These are phyloP conservation scores for Zoysia matrella DNA, from an alignment of 202 grass and related monocot genomes.

Conservation along the genomic window DNA sequence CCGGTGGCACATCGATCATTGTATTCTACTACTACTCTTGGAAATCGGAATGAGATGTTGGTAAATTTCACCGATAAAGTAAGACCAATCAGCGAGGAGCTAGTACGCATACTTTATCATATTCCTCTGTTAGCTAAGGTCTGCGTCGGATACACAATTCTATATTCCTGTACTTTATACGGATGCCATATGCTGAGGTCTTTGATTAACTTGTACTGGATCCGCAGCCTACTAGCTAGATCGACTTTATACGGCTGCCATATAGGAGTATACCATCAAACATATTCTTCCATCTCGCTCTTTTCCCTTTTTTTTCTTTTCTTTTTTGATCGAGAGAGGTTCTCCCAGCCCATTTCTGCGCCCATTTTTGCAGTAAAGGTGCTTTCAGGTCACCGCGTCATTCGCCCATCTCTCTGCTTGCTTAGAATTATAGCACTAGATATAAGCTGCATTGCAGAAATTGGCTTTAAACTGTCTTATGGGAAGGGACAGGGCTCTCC, in stretches of 20 bases:
- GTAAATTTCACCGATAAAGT: constrained; percentile 32
- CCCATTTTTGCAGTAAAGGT: not conserved
- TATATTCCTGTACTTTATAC: constrained; percentile 8
- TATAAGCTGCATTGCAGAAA: not conserved
- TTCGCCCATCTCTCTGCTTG: not conserved
- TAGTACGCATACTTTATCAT: constrained; percentile 12
- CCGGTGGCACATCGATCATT: not conserved
- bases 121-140: constrained; percentile 15
- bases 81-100: not conserved
- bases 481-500: constrained; percentile 42
- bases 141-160: constrained; percentile 10
- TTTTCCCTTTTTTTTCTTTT: not conserved
- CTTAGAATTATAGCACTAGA: not conserved
- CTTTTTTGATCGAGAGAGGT: not conserved
- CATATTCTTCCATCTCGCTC: not conserved
- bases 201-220: not conserved
- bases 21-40: not conserved
- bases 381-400: not conserved
- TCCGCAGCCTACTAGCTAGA: constrained; percentile 9
- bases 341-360: not conserved
- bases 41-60: constrained; percentile 15
- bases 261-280: not conserved
- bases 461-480: constrained; percentile 39
- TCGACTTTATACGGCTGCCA: constrained; percentile 32
- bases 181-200: too few species aligned